Percentiles rank a stretch among this genome's conserved stretches.
Evolutionary conservation across 129 eudicot species (phyloP).

Genomic region (Tanacetum coccineum): DNA sequence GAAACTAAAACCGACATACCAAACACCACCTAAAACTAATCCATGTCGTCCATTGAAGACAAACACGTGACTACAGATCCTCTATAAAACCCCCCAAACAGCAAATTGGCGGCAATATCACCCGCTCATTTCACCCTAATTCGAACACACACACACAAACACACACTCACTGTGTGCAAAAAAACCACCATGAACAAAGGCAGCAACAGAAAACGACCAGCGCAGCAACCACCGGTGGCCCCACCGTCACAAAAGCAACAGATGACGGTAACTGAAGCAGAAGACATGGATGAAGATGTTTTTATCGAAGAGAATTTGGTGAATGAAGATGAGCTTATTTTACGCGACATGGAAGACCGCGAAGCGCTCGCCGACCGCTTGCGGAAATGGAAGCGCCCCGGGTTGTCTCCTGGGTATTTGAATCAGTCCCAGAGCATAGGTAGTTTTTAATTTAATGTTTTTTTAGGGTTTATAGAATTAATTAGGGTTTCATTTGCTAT

Average conservation of each 20-base stretch:
- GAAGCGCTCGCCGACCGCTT: constrained; percentile 65
- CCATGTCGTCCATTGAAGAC: too few species aligned
- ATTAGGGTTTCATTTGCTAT: background rate
- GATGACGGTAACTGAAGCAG: constrained; percentile 45
- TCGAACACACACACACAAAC: background rate
- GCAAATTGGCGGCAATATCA: constrained; percentile 25
- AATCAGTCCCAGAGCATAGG: constrained; percentile 55
- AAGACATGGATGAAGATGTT: constrained; percentile 82
- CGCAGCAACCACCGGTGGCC: constrained; percentile 38
- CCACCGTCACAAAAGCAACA: constrained; percentile 46
- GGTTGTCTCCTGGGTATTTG: constrained; percentile 31
- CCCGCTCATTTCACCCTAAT: constrained; percentile 24
- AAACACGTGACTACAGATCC: too few species aligned
- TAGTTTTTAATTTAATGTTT: constrained; percentile 23
- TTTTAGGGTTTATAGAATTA: constrained; percentile 19
- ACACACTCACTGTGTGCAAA: background rate
- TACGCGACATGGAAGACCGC: constrained; percentile 61
- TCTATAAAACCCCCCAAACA: constrained; percentile 1
- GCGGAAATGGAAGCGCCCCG: constrained; percentile 82
- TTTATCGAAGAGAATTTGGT: constrained; percentile 66
- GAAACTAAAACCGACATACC: too few species aligned
- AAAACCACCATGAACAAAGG: constrained; percentile 38
- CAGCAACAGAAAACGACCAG: constrained; percentile 50
- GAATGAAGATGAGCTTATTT: constrained; percentile 56
- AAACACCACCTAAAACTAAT: too few species aligned